Evolutionary conservation across 176 grass and related monocot species (phyloP).

Genomic region (Tillandsia leiboldiana): DNA sequence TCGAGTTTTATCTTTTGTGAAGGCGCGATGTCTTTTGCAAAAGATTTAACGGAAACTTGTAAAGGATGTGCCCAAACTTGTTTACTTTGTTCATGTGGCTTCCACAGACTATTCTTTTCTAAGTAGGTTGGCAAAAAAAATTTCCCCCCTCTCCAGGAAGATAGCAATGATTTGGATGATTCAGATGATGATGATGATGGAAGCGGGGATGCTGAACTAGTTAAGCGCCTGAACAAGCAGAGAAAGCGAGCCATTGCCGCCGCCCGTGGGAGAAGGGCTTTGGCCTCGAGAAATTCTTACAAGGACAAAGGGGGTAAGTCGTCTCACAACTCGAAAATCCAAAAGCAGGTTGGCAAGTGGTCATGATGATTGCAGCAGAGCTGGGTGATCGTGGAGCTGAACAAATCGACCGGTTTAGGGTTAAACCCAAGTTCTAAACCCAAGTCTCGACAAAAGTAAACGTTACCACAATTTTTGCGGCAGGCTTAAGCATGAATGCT

Average conservation of each 20-base stretch:
- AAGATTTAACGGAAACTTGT: too few species aligned
- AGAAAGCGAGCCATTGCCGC: conserved; percentile 49
- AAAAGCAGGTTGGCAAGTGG: conserved; percentile 60
- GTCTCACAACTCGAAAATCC: conserved; percentile 74
- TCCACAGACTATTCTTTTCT: too few species aligned
- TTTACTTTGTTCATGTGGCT: too few species aligned
- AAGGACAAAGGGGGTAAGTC: conserved; percentile 83
- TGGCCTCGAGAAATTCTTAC: conserved; percentile 61
- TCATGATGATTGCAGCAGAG: conserved; percentile 10
- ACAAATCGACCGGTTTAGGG: not conserved
- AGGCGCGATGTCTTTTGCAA: too few species aligned
- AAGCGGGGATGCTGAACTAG: conserved; percentile 26
- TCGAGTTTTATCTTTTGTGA: too few species aligned
- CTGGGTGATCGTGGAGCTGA: not conserved
- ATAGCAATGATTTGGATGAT: conserved; percentile 12
- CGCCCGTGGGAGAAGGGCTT: conserved; percentile 24
- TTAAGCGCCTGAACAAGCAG: conserved; percentile 52
- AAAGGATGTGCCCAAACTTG: too few species aligned
- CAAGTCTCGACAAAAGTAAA: not conserved
- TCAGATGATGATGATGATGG: conserved; percentile 17
- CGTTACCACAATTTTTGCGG: not conserved
- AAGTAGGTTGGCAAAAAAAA: too few species aligned
- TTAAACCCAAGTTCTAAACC: not conserved
- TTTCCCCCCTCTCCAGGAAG: conserved; percentile 11
- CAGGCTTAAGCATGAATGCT: not conserved